Evolutionary conservation across 179 eudicot genomes (phyloP), one percentile per base, ranked within the genome.

Genomic region (Silene coronaria): DNA sequence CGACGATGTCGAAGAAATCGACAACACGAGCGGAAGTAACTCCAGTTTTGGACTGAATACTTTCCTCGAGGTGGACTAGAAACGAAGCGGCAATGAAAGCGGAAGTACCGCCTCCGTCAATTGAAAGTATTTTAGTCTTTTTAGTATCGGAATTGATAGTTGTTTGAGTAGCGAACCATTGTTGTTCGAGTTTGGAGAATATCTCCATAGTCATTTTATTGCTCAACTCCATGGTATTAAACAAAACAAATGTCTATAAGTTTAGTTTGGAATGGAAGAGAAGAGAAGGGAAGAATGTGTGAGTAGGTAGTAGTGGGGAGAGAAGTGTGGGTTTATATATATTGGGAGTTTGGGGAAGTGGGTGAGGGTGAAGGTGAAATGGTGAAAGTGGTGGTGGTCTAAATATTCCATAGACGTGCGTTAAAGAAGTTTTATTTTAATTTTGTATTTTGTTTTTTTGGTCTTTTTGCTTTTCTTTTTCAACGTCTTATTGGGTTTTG

Each of bases 31-130:
- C 70, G 73, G 84, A 62, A 2, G 89, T 67, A 73, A 92, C 91
- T 53, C 87, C 89, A 67, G 91, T 84, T 69, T 80, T 86, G 34
- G 83, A 23, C 6, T 79, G 86, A 89, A 92, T 88, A 75, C 86
- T 88, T 30, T 87, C 84, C 79, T 95, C 99, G 5, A 95, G 89
- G 21, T 86, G 88, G 5, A 92, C 58, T 1, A 95, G 74, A 3
- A 82, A 82, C 1, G 82, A 57, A 2, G 69, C 75, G 13, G 85
- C 77, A 4, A 72, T 72, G 5, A 55, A 27, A 5, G 93, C 89
- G 75, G 92, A 82, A 16, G 88, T 86, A 38, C 93, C 91, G 23
- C 97, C 98, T 8, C 99, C 97, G 72, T 95, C 99, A 45, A 95
- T 89, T 60, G 88, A 86, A 71, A 94, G 89, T 22, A 92, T 82